A percentile compares a stretch with the other conserved stretches of the same genome.
Evolutionary conservation across 768 basidiomycete genomes (phyloP).

Genomic region (Pulveroboletus sp.): DNA sequence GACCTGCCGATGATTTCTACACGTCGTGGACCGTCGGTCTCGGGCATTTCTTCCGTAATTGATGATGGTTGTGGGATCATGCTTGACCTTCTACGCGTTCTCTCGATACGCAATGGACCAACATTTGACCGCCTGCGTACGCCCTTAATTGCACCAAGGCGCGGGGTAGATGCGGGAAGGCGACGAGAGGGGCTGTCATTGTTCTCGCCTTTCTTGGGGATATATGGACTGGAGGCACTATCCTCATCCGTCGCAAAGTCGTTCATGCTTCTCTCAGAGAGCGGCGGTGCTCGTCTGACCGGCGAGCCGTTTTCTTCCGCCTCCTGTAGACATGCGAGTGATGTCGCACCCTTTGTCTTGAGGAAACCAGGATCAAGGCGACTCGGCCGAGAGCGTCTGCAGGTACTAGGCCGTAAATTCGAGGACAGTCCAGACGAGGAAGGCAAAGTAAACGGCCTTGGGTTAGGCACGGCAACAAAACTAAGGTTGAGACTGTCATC

Average conservation of each 20-base stretch:
- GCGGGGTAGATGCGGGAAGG: slow-evolving; percentile 42
- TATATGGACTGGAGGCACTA: slow-evolving; percentile 18
- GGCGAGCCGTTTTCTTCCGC: slow-evolving; percentile 57
- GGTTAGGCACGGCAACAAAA: slow-evolving; percentile 34
- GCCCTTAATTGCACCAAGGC: slow-evolving; percentile 34
- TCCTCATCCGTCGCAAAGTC: slow-evolving; percentile 29
- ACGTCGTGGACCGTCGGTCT: slow-evolving; percentile 37
- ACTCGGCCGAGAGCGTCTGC: slow-evolving; percentile 54
- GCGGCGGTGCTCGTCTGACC: slow-evolving; percentile 31
- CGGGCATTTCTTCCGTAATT: slow-evolving; percentile 33
- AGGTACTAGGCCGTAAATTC: slow-evolving; percentile 12
- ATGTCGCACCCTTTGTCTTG: slow-evolving; percentile 42
- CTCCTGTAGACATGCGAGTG: slow-evolving; percentile 64
- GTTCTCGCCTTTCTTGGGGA: slow-evolving; percentile 34
- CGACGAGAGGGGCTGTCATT: slow-evolving; percentile 47
- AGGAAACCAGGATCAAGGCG: slow-evolving; percentile 70
- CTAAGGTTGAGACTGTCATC: slow-evolving; percentile 68
- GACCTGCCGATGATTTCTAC: slow-evolving; percentile 41
- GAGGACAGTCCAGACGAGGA: slow-evolving; percentile 29
- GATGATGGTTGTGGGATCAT: slow-evolving; percentile 68
- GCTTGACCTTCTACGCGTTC: slow-evolving; percentile 70
- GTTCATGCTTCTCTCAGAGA: slow-evolving; percentile 70
- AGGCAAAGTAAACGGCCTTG: slow-evolving; percentile 31
- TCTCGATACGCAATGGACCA: slow-evolving; percentile 72
- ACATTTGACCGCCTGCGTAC: slow-evolving; percentile 65